Conservation (phyloP, 371 early-diverging fungal genomes). For the Rhizopus arrhizus region DNA sequence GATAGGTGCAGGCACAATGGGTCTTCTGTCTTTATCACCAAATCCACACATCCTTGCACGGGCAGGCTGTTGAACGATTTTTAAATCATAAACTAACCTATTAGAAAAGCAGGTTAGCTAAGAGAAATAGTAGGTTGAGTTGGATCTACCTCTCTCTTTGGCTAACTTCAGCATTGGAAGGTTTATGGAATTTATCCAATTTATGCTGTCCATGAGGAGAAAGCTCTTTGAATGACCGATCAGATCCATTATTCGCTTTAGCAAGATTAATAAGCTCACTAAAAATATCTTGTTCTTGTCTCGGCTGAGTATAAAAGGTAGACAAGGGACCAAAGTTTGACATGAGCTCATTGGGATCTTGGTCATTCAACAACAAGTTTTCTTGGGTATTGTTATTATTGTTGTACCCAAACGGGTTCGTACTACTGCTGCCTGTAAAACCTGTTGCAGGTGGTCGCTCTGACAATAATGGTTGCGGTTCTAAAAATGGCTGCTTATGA, state of each 20-base stretch:
- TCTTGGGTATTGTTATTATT: neutral
- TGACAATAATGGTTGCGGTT: too few relatives aligned
- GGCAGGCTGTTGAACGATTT: conserved; percentile 71
- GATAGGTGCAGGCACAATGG: conserved; percentile 63
- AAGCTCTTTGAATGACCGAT: neutral
- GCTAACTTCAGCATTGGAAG: neutral
- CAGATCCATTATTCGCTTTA: neutral
- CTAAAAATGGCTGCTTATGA: too few relatives aligned
- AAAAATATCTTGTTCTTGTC: conserved; percentile 27
- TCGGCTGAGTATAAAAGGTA: neutral
- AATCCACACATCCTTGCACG: conserved; percentile 87
- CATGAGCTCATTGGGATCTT: conserved; percentile 3
- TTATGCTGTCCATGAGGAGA: neutral
- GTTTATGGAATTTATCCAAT: neutral
- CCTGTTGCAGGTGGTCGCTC: neutral
- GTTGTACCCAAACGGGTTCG: neutral
- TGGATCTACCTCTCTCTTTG: neutral
- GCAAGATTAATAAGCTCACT: conserved; percentile 25
- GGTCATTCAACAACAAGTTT: neutral
- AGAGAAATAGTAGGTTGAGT: neutral
- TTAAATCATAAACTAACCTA: conserved; percentile 19
- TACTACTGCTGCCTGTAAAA: neutral
- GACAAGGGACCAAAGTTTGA: neutral
- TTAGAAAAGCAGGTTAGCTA: neutral
- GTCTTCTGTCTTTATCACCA: conserved; percentile 73